Percentiles rank a stretch among this genome's conserved stretches.
Evolutionary conservation across 352 stramenopile genomes (phyloP).

Genomic region (Globisporangium apiculatum): DNA sequence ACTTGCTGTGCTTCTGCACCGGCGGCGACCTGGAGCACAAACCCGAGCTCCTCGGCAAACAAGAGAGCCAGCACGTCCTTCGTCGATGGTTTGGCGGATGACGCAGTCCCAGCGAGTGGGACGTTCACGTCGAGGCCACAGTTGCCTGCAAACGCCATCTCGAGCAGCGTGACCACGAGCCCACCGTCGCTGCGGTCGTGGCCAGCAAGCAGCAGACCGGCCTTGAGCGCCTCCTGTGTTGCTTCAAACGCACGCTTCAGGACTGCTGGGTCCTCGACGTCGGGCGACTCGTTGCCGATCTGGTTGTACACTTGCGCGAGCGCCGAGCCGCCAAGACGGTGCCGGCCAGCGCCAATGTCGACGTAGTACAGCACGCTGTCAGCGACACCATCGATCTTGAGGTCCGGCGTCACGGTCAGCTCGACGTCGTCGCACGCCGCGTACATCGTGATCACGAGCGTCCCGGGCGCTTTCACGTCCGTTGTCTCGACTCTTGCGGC

Average conservation of each 20-base stretch:
- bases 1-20: slow-evolving; percentile 50
- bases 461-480: slow-evolving; percentile 97
- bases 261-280: slow-evolving; percentile 91
- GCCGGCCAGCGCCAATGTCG: slow-evolving; percentile 88
- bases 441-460: slow-evolving; percentile 97
- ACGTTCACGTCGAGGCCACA: slow-evolving; percentile 94
- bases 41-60: slow-evolving; percentile 97
- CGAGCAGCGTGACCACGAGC: slow-evolving; percentile 91
- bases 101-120: slow-evolving; percentile 22
- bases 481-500: slow-evolving; percentile 92
- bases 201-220: slow-evolving; percentile 89
- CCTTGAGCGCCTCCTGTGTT: slow-evolving; percentile 90
- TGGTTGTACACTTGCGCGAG: slow-evolving; percentile 93
- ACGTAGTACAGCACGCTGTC: slow-evolving; percentile 92
- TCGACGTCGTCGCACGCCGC: slow-evolving; percentile 95
- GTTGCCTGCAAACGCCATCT: slow-evolving; percentile 99
- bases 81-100: slow-evolving; percentile 25
- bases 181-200: slow-evolving; percentile 99
- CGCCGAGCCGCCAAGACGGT: slow-evolving; percentile 93
- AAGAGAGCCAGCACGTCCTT: slow-evolving; percentile 72
- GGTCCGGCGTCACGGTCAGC: slow-evolving; percentile 95
- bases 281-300: slow-evolving; percentile 77
- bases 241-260: slow-evolving; percentile 94
- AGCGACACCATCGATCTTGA: slow-evolving; percentile 79
- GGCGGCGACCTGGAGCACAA: slow-evolving; percentile 94